Evolutionary conservation across 2,329 filamentous ascomycete genomes (phyloP), one percentile per base, ranked within the genome.

Genomic region (Trichophyton mentagrophytes): DNA sequence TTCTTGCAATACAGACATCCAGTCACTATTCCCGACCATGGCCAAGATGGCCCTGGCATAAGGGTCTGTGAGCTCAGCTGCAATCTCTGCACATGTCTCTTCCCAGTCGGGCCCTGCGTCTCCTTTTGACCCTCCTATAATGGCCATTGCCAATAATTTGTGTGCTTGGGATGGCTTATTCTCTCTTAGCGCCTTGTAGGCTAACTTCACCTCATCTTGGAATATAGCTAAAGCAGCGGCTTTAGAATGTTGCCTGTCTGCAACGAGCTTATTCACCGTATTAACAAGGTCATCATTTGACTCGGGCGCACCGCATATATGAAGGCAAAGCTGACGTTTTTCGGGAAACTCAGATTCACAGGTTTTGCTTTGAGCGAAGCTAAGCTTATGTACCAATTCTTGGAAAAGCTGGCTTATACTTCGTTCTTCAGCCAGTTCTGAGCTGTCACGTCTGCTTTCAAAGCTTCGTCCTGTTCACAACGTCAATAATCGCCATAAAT

Each of bases 211-310:
- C 66, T 83, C 77, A 58, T 80, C 79, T 62, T 85, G 80, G 64
- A 85, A 82, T 3, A 85, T 76, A 2, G 84, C 83, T 47, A 85
- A 71, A 1, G 83, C 82, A 58, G 85, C 82, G 15, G 83, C 83
- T 71, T 85, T 84, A 57, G 84, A 84, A 64, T 82, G 77, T 51
- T 83, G 75, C 15, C 78, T 78, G 56, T 79, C 71, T 4, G 78
- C 71, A 9, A 83, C 77, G 9, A 86, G 72, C 2, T 76, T 71
- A 61, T 79, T 72, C 68, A 85, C 71, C 66, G 74, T 63, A 66
- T 76, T 66, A 74, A 81, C 65, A 71, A 81, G 63, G 69, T 80
- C 71, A 25, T 78, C 73, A 40, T 76, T 71, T 1, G 80, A 78
- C 64, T 83, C 79, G 13, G 79, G 77, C 70, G 83, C 81, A 9